phyloP scores from a whole-genome alignment of 208 protist species.

The Porcisia hertigi region DNA sequence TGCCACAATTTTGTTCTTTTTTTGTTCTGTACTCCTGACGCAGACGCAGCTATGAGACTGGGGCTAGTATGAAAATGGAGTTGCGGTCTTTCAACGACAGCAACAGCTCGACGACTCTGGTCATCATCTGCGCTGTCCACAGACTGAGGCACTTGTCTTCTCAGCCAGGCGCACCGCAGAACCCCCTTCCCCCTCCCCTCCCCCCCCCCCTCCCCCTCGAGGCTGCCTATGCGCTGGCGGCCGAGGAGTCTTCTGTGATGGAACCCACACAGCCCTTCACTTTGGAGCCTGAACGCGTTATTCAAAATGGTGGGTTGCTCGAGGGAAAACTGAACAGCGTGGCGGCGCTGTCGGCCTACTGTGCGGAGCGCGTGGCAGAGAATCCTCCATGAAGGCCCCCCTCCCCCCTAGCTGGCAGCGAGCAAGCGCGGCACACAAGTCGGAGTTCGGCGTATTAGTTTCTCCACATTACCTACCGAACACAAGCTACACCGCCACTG shows the following conservation, averaged over 20 bases:
- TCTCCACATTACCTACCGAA: neutral
- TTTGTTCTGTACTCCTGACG: neutral
- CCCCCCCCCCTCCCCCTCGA: neutral
- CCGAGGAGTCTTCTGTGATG: neutral
- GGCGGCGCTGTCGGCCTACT: constrained; percentile 17
- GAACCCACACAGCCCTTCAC: neutral
- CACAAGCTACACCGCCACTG: constrained; percentile 28
- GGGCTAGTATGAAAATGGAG: neutral
- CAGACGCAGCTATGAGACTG: neutral
- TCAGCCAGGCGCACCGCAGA: neutral
- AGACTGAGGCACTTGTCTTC: constrained; percentile 1
- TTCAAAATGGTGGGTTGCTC: neutral
- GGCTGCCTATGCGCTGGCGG: neutral
- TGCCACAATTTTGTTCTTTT: neutral
- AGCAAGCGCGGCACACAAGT: neutral
- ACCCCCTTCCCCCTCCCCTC: neutral
- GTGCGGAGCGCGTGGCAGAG: constrained; percentile 17
- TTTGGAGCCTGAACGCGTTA: neutral
- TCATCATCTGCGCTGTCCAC: neutral
- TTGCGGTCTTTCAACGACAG: neutral
- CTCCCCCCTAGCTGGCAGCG: neutral
- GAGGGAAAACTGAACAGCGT: neutral
- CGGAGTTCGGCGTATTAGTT: constrained; percentile 11
- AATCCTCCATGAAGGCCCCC: neutral
- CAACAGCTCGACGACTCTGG: constrained; percentile 1